These are phyloP conservation scores for Fonsecaea erecta DNA, from an alignment of 2,329 filamentous ascomycete genomes.

Conservation along the genomic window DNA sequence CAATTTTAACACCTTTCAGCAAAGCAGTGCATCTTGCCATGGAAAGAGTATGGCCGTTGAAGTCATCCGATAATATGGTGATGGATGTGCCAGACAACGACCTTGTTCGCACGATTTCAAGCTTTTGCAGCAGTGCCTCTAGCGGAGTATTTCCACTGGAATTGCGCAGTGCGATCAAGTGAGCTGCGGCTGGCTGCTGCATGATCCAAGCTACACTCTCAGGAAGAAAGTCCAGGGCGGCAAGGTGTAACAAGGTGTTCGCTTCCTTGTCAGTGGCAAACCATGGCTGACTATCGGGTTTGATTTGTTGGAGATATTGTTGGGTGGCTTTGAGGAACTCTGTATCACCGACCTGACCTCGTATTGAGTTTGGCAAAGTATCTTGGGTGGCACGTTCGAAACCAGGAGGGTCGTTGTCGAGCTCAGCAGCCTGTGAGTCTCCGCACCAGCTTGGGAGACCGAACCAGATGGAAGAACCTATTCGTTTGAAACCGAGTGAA, in stretches of 20 bases:
- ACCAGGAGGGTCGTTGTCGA: background rate
- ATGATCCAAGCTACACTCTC: slow-evolving; percentile 40
- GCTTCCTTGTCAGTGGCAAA: slow-evolving; percentile 24
- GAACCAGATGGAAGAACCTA: slow-evolving; percentile 43
- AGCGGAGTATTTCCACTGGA: slow-evolving; percentile 42
- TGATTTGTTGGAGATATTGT: background rate
- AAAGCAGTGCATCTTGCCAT: slow-evolving; percentile 41
- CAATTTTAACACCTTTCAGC: slow-evolving; percentile 27
- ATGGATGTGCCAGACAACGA: slow-evolving; percentile 10
- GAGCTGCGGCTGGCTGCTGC: slow-evolving; percentile 26
- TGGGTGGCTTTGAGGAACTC: background rate
- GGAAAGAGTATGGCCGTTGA: slow-evolving; percentile 37
- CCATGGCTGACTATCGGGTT: slow-evolving; percentile 12
- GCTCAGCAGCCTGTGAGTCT: background rate
- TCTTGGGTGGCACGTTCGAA: slow-evolving; percentile 5
- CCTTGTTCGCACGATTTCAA: slow-evolving; percentile 41
- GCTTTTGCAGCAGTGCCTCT: slow-evolving; percentile 39
- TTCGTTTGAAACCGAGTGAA: slow-evolving; percentile 41
- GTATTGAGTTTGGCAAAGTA: background rate
- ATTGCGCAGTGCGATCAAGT: slow-evolving; percentile 37
- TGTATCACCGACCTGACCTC: background rate
- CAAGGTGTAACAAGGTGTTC: slow-evolving; percentile 40
- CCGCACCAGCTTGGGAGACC: slow-evolving; percentile 36
- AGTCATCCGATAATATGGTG: slow-evolving; percentile 34
- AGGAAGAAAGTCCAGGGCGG: slow-evolving; percentile 35